Evolutionary conservation across 345 rosid species (phyloP), one percentile per base, ranked within the genome.

Genomic region (Leavenworthia alabamica): DNA sequence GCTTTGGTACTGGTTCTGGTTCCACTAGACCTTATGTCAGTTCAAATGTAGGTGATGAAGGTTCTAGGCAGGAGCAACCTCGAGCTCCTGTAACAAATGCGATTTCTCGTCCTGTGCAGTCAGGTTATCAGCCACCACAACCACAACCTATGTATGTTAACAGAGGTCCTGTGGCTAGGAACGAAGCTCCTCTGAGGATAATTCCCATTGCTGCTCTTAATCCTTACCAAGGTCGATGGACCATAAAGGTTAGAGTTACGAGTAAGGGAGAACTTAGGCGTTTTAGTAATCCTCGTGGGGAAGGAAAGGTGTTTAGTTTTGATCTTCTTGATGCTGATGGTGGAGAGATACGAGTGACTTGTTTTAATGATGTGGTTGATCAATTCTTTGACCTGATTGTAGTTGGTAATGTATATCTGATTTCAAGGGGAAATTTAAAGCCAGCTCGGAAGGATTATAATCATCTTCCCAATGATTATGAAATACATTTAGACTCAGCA

Each of bases 141-240:
- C 73, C 76, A 29, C 80, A 83, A 55, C 77, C 89, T 5, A 73
- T 80, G 83, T 86, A 83, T 54, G 52, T 37, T 50, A 89, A 89
- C 72, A 75, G 81, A 65, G 93, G 91, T 45, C 86, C 88, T n/a
- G 81, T 78, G 50, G 79, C 81, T 32, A 86, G 67, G 78, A 85
- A 75, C 22, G 96, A 86, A 65, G 87, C 88, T 64, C 79, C 86
- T 11, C 76, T 84, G 0, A 83, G 84, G 78, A 75, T 82, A 53
- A 60, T 82, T 73, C 99, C 99, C 1, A 85, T 92, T 36, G 68
- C 84, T 74, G 86, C 96, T 29, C 74, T 92, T 46, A 86, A 86
- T 77, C 97, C 97, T n/a, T 92, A 92, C 71, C 89, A 77, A 70
- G 82, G 86, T 22, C 75, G 87, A 74, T 89, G 99, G 99, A 83